Evolutionary conservation across 2,329 filamentous ascomycete species (phyloP), one percentile per base, ranked within the genome.

Genomic region (Byssochlamys sp.): DNA sequence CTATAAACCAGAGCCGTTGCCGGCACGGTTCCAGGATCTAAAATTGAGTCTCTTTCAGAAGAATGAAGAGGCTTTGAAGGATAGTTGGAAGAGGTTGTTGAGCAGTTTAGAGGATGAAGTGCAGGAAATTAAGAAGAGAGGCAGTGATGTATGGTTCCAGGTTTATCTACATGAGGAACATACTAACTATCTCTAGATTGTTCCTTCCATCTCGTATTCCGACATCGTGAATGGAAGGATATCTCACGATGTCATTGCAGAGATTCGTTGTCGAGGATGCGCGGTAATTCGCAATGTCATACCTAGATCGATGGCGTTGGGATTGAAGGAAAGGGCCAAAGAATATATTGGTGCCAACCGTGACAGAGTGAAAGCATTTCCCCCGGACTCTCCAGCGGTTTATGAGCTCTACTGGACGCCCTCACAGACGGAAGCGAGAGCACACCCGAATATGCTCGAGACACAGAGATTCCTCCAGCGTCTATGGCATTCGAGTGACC

Each of bases 221-320:
- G 72, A 78, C 55, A 59, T 78, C n/a, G 59, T 71, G 1, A 65
- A 70, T 27, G 71, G 73, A 10, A 71, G 66, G 5, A 62, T 76
- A 4, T 63, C 73, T 0, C 65, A 71, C 3, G 57, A 66, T 1
- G 65, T 69, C 14, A 55, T 75, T 39, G 75, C 73, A 1, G 83
- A 85, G 60, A 80, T 89, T 31, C 73, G 75, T 59, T 66, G 84
- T 62, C 77, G 85, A 1, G 87, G 86, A 7, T 81, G 79, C 0
- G 81, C 82, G 0, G 83, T 91, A 1, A 77, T 91, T 25, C 78
- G 82, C 50, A 83, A 83, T 11, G 87, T 90, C 2, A 71, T 91
- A 12, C 80, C 84, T 0, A 80, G 84, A 62, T 70, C 75, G 1
- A 81, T 87, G 67, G 87, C 87, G 0, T 73, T 86, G 53, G 77